Conservation (phyloP, 1,284 basidiomycete genomes). For the Sphagnurus paluster region DNA sequence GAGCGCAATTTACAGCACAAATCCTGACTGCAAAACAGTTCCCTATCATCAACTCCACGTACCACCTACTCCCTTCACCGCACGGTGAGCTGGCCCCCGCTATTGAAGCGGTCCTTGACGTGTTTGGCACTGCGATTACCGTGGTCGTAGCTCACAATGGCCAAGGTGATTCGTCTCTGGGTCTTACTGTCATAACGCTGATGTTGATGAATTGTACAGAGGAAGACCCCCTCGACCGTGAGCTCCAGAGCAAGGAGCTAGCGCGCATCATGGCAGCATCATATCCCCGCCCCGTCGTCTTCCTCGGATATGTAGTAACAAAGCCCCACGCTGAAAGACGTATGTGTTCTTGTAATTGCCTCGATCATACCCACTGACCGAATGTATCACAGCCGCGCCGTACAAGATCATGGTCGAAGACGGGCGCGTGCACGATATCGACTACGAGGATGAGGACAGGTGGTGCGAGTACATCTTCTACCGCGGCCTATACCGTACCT, state of each 20-base stretch:
- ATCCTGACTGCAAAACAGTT: conserved; percentile 49
- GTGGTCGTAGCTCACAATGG: conserved; percentile 92
- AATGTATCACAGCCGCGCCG: conserved; percentile 59
- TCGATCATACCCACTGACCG: too few species aligned
- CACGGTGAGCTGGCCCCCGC: conserved; percentile 90
- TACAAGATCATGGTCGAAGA: conserved; percentile 83
- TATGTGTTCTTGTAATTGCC: conserved; percentile 32
- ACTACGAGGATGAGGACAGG: conserved; percentile 66
- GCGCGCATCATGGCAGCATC: conserved; percentile 77
- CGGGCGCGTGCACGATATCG: conserved; percentile 74
- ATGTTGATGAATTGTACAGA: conserved; percentile 43
- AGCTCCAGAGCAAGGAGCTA: conserved; percentile 83
- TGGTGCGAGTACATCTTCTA: conserved; percentile 93
- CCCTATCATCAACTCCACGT: conserved; percentile 88
- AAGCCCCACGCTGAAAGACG: conserved; percentile 72
- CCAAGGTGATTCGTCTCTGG: conserved; percentile 59
- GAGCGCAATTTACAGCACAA: neutral
- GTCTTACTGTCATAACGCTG: neutral
- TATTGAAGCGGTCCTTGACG: conserved; percentile 85
- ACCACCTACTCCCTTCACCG: conserved; percentile 90
- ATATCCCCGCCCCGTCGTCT: conserved; percentile 80
- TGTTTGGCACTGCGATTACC: conserved; percentile 80
- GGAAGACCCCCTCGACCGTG: conserved; percentile 86
- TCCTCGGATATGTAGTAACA: conserved; percentile 88
- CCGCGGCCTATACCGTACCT: conserved; percentile 77